phyloP scores from a whole-genome alignment of 768 basidiomycete species.

The Collybia mongolica region DNA sequence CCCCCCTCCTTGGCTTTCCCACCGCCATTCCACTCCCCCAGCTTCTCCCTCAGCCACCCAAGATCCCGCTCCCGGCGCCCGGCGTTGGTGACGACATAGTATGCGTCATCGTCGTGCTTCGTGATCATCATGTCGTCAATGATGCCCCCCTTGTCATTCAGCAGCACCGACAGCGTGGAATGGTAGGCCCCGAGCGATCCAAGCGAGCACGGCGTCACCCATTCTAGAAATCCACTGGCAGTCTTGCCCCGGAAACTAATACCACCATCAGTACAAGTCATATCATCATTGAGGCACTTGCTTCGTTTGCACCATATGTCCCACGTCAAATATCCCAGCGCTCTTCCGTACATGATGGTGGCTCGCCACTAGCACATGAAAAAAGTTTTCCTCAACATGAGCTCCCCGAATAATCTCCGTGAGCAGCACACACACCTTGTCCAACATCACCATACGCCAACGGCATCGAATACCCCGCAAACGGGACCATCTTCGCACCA shows the following conservation, averaged over 20 bases:
- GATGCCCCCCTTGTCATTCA: conserved; percentile 90
- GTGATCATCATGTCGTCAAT: conserved; percentile 95
- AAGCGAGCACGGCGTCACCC: conserved; percentile 86
- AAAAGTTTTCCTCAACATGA: background rate
- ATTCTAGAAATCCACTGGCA: conserved; percentile 80
- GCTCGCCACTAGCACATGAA: conserved; percentile 62
- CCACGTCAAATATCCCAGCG: conserved; percentile 93
- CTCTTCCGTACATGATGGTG: conserved; percentile 84
- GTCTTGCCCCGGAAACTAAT: conserved; percentile 79
- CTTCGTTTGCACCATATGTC: conserved; percentile 97
- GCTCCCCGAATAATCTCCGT: background rate
- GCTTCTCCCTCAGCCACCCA: conserved; percentile 65
- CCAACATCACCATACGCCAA: conserved; percentile 80
- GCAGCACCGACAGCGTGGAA: conserved; percentile 84
- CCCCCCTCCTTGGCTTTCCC: conserved; percentile 49
- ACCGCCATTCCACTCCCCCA: conserved; percentile 77
- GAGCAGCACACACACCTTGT: conserved; percentile 52
- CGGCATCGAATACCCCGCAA: conserved; percentile 96
- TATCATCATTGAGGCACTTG: conserved; percentile 28
- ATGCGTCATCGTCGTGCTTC: conserved; percentile 75
- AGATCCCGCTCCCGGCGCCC: conserved; percentile 82
- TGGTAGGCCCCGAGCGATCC: conserved; percentile 63
- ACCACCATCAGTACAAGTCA: background rate
- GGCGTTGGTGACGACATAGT: conserved; percentile 97
- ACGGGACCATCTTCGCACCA: conserved; percentile 93